Evolutionary conservation across 495 filamentous ascomycete species (phyloP).

Genomic region (Annulohypoxylon moriforme): DNA sequence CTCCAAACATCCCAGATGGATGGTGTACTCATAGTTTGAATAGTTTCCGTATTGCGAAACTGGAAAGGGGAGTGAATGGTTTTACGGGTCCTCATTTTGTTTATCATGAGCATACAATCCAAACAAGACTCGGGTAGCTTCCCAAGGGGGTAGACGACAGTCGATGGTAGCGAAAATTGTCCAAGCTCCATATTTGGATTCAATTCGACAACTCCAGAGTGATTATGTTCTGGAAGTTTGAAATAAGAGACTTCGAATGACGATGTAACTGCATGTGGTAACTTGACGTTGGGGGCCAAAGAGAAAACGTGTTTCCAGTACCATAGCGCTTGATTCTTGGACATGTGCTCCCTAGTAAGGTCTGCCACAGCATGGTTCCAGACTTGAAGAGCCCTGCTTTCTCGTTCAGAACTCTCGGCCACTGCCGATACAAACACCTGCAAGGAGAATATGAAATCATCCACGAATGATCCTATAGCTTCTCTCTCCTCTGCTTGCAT

Average conservation of each 20-base stretch:
- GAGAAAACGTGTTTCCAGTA: slow-evolving; percentile 35
- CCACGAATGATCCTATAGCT: slow-evolving; percentile 33
- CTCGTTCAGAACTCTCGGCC: neutral
- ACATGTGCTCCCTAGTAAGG: slow-evolving; percentile 30
- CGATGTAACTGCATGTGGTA: neutral
- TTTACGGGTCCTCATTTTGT: neutral
- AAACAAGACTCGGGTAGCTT: slow-evolving; percentile 10
- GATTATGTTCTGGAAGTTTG: slow-evolving; percentile 5
- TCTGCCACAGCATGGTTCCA: slow-evolving; percentile 34
- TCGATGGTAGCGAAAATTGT: neutral
- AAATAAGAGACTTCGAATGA: neutral
- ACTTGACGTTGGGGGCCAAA: neutral
- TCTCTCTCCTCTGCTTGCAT: slow-evolving; percentile 15
- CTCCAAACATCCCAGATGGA: slow-evolving; percentile 2
- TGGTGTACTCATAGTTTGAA: neutral
- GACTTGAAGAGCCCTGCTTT: slow-evolving; percentile 3
- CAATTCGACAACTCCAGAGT: slow-evolving; percentile 26
- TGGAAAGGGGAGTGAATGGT: neutral
- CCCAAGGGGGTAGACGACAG: neutral
- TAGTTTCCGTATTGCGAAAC: neutral
- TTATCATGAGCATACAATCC: slow-evolving; percentile 21
- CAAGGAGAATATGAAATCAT: slow-evolving; percentile 37
- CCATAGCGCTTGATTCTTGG: slow-evolving; percentile 11
- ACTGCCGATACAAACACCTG: slow-evolving; percentile 26
- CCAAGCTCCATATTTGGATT: slow-evolving; percentile 24